Conservation (phyloP, 139 green algal genomes). For the Trebouxia sp. region DNA sequence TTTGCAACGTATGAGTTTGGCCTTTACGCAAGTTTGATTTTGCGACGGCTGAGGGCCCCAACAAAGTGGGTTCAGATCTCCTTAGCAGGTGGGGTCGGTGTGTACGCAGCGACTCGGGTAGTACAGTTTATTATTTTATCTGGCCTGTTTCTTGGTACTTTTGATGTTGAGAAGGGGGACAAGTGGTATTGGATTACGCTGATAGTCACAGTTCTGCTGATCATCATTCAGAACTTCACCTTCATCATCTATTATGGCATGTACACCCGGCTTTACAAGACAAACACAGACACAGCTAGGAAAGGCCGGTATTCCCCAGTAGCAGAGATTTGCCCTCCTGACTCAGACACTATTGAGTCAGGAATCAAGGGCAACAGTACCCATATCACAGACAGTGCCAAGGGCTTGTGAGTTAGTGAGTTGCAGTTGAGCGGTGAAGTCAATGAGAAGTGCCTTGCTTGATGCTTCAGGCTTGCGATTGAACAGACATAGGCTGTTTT, state of each 20-base stretch:
- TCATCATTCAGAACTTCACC: conserved; percentile 19
- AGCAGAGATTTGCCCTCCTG: conserved; percentile 6
- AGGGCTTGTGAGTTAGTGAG: conserved; percentile 15
- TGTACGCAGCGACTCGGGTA: conserved; percentile 13
- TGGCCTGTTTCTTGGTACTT: conserved; percentile 19
- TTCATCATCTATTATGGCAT: conserved; percentile 29
- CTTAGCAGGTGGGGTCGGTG: background rate
- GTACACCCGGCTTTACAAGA: background rate
- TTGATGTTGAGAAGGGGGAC: conserved; percentile 9
- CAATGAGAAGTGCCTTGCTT: no score
- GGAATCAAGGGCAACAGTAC: conserved; percentile 6
- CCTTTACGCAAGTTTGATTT: conserved; percentile 11
- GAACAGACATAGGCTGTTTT: no score
- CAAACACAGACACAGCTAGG: conserved; percentile 11
- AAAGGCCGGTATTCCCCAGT: conserved; percentile 18
- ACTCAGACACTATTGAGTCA: conserved; percentile 1
- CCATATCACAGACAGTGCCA: conserved; percentile 11
- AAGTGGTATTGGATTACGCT: conserved; percentile 24
- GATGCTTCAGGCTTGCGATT: no score
- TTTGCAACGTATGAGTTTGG: conserved; percentile 27
- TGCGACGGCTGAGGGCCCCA: conserved; percentile 17
- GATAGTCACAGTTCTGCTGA: conserved; percentile 14
- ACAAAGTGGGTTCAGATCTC: background rate
- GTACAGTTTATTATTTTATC: conserved; percentile 17
- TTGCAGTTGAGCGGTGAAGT: background rate